Base-by-base conservation (phyloP, 2,329 filamentous ascomycete genomes). In the Acephala macrosclerotiorum region DNA sequence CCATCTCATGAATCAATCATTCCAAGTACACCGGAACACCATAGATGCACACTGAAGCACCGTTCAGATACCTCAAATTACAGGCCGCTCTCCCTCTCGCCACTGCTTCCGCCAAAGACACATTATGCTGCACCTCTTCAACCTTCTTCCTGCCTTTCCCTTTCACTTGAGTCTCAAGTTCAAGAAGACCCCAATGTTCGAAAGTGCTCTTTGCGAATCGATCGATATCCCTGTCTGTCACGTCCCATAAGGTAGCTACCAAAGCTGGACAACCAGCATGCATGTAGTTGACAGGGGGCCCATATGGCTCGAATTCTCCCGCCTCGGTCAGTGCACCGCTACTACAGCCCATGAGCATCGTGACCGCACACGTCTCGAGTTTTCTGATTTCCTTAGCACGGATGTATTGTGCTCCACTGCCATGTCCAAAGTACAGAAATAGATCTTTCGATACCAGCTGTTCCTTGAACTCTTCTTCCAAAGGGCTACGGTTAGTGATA, bases 171-270 rank as follows among this genome's bases (percentile, higher is more conserved):
- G 70, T 69, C 72, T 64, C 68, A 65, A 70, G 70, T 75, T 78
- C 56, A 58, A 78, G 76, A 45, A 99, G 78, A 0, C 96, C 96
- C 96, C 96, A 99, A 73, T 91, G 85, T 76, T 96, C 91, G 76
- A 97, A 91, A 2, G 91, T 83, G 29, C 86, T 84, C 38, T 90
- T 88, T 0, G 94, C 92, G 77, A 97, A 97, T 20, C 94, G 91
- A 80, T 99, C 96, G 77, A 97, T 97, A 77, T 99, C 96, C 74
- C 92, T 92, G 77, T 99, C 96, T 11, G 96, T 99, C 58, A 99
- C 96, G 78, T 99, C 96, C 96, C 96, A 99, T 42, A 99, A 83
- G 18, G 94, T 97, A 55, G 94, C 96, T 1, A 98, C 89, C 11
- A 98, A 88, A 0, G 95, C 94, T 3, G 93, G 94, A 72, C 87